Evolutionary conservation across 73 alveolate species (phyloP).

Genomic region (Tetrahymena thermophila): DNA sequence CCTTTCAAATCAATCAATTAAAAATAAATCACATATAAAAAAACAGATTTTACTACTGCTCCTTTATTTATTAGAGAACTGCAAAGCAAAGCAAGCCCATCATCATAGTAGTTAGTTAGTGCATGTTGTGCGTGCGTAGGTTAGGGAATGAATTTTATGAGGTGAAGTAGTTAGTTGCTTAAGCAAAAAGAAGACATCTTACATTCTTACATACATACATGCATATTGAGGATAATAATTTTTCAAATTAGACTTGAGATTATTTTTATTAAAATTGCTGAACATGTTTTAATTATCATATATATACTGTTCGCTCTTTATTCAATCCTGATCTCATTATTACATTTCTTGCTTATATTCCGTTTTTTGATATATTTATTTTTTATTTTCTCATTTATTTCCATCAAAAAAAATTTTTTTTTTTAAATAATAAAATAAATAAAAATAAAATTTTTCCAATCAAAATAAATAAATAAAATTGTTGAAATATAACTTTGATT

Average conservation of each 20-base stretch:
- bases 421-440: too few relatives aligned
- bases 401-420: not conserved
- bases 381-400: not conserved
- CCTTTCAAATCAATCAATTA: not conserved
- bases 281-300: not conserved
- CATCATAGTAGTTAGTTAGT: not conserved
- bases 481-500: too few relatives aligned
- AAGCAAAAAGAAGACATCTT: not conserved
- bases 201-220: not conserved
- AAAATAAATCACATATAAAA: too few relatives aligned
- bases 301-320: not conserved
- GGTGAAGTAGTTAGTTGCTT: not conserved
- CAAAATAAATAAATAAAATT: too few relatives aligned
- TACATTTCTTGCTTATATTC: not conserved
- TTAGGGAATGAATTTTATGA: not conserved
- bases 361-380: not conserved
- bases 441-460: too few relatives aligned
- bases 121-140: not conserved
- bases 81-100: not conserved
- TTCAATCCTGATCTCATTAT: not conserved
- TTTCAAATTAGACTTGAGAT: not conserved
- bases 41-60: not conserved
- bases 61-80: not conserved
- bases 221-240: not conserved
- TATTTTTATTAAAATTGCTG: not conserved